Evolutionary conservation across 2,329 filamentous ascomycete species (phyloP), one percentile per base, ranked within the genome.

Genomic region (Plenodomus biglobosus): DNA sequence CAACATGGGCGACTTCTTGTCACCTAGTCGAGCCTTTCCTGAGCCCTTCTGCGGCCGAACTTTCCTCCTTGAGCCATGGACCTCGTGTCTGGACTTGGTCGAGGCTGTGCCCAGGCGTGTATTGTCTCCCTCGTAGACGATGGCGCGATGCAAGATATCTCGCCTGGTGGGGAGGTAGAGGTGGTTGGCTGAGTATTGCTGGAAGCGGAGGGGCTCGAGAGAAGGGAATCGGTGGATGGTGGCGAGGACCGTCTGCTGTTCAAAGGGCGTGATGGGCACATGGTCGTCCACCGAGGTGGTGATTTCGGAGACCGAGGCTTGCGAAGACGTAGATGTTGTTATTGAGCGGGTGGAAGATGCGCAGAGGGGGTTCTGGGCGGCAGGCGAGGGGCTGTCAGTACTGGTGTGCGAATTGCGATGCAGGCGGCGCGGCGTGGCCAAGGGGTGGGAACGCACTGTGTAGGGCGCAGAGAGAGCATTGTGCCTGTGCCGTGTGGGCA

Each of bases 171-270:
- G 94, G 27, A 97, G 83, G 68, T 88, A 78, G 38, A 99, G 87
- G 73, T 96, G 90, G 65, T 88, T 87, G 52, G 85, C 78, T 35
- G 88, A 85, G 78, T 92, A 97, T 64, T 83, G 75, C 68, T 89
- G 84, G 71, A 95, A 87, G 42, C 84, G 79, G 40, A 85, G 78
- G 19, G 94, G 94, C 73, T 96, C 91, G 74, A 96, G 85, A 10
- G 85, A 83, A 30, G 94, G 94, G 77, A 97, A 99, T 69, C 80
- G 79, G 82, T 96, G 91, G 73, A 96, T 83, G 45, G 92, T 97
- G 53, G 92, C 81, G 46, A 88, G 84, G 47, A 95, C 89, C 22
- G 83, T 68, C 39, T 85, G 57, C 52, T 66, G 45, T 24, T 64
- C 48, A 50, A 63, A 54, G 20, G 67, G 62, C 41, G 61, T 63